Evolutionary conservation across 1,139 yeast species (phyloP).

Genomic region (Pichia sp.): DNA sequence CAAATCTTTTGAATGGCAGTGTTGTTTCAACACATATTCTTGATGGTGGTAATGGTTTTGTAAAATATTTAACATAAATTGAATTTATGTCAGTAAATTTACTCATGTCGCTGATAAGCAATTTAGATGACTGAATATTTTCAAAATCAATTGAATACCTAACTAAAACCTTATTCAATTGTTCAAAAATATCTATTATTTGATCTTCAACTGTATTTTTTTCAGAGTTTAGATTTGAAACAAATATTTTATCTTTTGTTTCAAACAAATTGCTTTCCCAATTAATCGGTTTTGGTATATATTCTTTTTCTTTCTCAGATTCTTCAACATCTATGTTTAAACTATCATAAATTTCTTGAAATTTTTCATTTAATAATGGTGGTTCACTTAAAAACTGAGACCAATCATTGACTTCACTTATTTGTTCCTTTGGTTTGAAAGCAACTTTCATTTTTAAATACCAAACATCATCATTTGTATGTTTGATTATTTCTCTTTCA

Average conservation of each 20-base stretch:
- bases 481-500: slow-evolving; percentile 38
- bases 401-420: slow-evolving; percentile 22
- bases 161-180: slow-evolving; percentile 33
- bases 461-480: slow-evolving; percentile 56
- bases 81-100: slow-evolving; percentile 55
- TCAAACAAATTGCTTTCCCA: slow-evolving; percentile 18
- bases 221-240: slow-evolving; percentile 44
- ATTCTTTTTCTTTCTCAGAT: background rate
- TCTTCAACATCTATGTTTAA: background rate
- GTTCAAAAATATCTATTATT: slow-evolving; percentile 40
- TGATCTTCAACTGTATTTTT: slow-evolving; percentile 37
- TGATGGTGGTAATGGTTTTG: slow-evolving; percentile 71
- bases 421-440: slow-evolving; percentile 32
- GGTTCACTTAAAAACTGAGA: slow-evolving; percentile 35
- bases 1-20: slow-evolving; percentile 33
- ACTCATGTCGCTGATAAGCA: slow-evolving; percentile 59
- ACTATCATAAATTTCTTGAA: slow-evolving; percentile 29
- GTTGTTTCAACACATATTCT: slow-evolving; percentile 72
- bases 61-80: slow-evolving; percentile 51
- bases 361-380: slow-evolving; percentile 43
- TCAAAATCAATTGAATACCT: slow-evolving; percentile 31
- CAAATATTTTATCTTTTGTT: slow-evolving; percentile 34
- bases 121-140: slow-evolving; percentile 49
- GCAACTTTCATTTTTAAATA: slow-evolving; percentile 48
- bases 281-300: background rate